These are phyloP conservation scores for Coleophoma crateriformis DNA, from an alignment of 2,329 filamentous ascomycete genomes.

Conservation along the genomic window DNA sequence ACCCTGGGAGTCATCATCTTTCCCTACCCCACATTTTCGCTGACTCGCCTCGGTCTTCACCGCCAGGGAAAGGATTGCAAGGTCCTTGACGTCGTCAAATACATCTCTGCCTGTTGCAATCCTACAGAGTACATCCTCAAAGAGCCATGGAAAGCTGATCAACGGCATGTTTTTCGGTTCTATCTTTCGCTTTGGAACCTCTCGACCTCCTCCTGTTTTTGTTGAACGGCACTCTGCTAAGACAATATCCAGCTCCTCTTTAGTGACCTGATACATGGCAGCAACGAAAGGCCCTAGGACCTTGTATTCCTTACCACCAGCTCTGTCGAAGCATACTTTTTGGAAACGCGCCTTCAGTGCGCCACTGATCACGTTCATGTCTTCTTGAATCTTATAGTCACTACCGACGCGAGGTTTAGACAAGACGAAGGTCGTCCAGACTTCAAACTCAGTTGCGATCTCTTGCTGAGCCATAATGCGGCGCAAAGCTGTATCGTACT, in stretches of 20 bases:
- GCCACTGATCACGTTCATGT: conserved; percentile 63
- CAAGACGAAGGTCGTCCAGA: conserved; percentile 83
- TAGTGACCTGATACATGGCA: conserved; percentile 83
- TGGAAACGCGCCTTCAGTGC: conserved; percentile 66
- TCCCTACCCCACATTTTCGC: conserved; percentile 1
- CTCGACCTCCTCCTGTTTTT: conserved; percentile 30
- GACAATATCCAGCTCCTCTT: conserved; percentile 59
- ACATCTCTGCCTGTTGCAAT: conserved; percentile 48
- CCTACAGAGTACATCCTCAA: conserved; percentile 63
- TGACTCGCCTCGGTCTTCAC: conserved; percentile 7
- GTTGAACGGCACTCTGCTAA: conserved; percentile 40
- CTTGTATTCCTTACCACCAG: conserved; percentile 53
- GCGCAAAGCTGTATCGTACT: conserved; percentile 73
- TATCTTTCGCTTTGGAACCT: conserved; percentile 20
- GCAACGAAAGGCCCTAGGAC: conserved; percentile 68
- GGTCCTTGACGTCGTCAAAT: conserved; percentile 15
- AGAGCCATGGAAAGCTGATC: conserved; percentile 93
- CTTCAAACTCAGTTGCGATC: conserved; percentile 83
- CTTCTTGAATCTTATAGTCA: conserved; percentile 85
- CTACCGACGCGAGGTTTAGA: conserved; percentile 63
- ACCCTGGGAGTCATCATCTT: conserved; percentile 12
- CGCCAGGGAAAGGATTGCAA: conserved; percentile 10
- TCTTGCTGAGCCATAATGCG: conserved; percentile 82
- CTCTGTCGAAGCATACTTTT: conserved; percentile 57
- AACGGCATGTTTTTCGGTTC: conserved; percentile 60